Evolutionary conservation across 768 basidiomycete species (phyloP).

Genomic region (Leucocoprinus leucothites): DNA sequence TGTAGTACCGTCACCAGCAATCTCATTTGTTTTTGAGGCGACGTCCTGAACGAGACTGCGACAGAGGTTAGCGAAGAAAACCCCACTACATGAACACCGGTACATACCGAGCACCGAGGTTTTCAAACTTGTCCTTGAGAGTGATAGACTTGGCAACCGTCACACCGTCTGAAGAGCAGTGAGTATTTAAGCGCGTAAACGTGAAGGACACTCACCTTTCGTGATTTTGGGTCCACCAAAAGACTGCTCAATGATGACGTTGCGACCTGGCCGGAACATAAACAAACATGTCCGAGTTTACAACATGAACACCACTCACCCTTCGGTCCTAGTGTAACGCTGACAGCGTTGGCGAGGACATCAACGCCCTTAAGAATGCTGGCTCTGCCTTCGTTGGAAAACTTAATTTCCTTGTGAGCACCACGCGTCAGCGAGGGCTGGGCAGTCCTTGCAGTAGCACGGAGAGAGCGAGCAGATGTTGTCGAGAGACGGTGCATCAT

Average conservation of each 20-base stretch:
- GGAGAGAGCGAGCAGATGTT: constrained; percentile 64
- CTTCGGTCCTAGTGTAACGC: constrained; percentile 95
- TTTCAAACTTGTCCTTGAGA: constrained; percentile 98
- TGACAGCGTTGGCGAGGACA: constrained; percentile 94
- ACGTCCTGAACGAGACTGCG: constrained; percentile 90
- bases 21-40: constrained; percentile 94
- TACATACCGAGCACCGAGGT: constrained; percentile 91
- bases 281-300: neutral
- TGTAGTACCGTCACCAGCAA: constrained; percentile 97
- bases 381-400: constrained; percentile 92
- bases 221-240: constrained; percentile 93
- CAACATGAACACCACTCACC: constrained; percentile 38
- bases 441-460: constrained; percentile 55
- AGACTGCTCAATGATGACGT: constrained; percentile 96
- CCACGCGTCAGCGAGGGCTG: constrained; percentile 59
- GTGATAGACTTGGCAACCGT: constrained; percentile 95
- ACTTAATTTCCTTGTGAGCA: constrained; percentile 95
- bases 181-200: neutral
- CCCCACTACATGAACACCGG: neutral
- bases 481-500: constrained; percentile 73
- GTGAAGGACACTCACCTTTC: constrained; percentile 58
- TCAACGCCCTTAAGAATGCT: constrained; percentile 95
- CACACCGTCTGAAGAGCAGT: constrained; percentile 74
- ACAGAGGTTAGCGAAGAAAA: neutral
- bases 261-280: constrained; percentile 60